Base-by-base conservation (phyloP, 345 rosid species). In the Clausena lansium region DNA sequence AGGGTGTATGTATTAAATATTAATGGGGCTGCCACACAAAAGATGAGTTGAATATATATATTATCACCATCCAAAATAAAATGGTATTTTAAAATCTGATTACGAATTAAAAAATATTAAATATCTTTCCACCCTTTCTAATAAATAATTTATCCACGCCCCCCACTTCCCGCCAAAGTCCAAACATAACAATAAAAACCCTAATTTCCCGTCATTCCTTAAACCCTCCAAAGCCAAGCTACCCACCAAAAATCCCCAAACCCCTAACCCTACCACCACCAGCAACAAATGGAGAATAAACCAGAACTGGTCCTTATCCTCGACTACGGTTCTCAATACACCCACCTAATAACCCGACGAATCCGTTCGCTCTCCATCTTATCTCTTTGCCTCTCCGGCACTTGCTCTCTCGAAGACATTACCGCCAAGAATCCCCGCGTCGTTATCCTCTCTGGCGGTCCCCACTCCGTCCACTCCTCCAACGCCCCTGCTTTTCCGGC, bases 371-470 rank as follows among this genome's bases (percentile, higher is more conserved):
- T 96, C 77, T 90, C 91, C 57, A 81, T 91, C 76, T 91, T 94
- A 85, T 92, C 99, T 54, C 93, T 92, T 75, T 95, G 98, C 83
- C 85, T 96, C 80, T 85, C 87, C 52, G 99, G 99, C 78, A 94
- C 99, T 28, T 88, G 93, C 20, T 79, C 97, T 11, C 90, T 96
- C 75, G 78, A 85, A 13, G 33, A 89, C 69, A 91, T 94, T 82
- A 79, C 86, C 25, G 82, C 81, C 62, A 88, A 81, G 70, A 88
- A 86, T 81, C 99, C 99, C 1, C 83, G 83, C 33, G 93, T 91
- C 35, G 94, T 92, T 47, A 89, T 96, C 80, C 98, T 96, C 87
- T 96, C 98, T 50, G 99, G 99, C 2, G 97, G 98, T 0, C 99
- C 98, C 7, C 99, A 92, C 86, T 96, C 99, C 4, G 97, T 94